These are phyloP conservation scores for Ceratobasidium papillatum DNA, from an alignment of 1,284 basidiomycete genomes.

Conservation along the genomic window DNA sequence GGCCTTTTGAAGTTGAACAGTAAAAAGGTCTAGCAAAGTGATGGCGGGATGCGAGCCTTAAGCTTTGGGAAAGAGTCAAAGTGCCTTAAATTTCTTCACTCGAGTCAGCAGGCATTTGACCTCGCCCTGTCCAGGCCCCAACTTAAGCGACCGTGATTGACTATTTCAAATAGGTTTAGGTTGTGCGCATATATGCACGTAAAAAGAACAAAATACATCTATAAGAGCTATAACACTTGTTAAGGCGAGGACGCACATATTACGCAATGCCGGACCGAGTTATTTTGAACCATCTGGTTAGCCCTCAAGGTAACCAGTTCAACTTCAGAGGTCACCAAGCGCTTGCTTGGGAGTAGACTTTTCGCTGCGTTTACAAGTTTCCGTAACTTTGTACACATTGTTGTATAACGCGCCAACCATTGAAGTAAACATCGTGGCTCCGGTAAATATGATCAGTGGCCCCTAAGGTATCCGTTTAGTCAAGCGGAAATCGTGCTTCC, in stretches of 20 bases:
- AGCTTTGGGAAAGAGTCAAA: too few species aligned
- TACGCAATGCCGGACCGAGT: too few species aligned
- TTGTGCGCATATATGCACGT: not conserved
- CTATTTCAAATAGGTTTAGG: not conserved
- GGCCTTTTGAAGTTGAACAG: not conserved
- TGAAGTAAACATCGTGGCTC: conserved; percentile 4
- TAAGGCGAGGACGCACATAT: too few species aligned
- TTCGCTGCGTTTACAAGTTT: not conserved
- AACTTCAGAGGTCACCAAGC: not conserved
- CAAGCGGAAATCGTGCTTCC: not conserved
- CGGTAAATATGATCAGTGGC: conserved; percentile 34
- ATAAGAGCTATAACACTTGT: too few species aligned
- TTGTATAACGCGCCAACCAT: conserved; percentile 23
- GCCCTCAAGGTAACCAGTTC: not conserved
- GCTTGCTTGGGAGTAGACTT: not conserved
- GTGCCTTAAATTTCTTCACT: not conserved
- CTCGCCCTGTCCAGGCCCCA: not conserved
- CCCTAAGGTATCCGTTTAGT: not conserved
- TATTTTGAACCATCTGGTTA: too few species aligned
- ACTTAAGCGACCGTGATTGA: too few species aligned
- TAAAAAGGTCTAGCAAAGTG: not conserved
- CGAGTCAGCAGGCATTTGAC: conserved; percentile 19
- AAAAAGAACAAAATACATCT: too few species aligned
- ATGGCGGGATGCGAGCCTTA: not conserved
- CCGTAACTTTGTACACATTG: not conserved